Base-by-base conservation (phyloP, 106 monocot genomes). In the Agapanthus africanus region DNA sequence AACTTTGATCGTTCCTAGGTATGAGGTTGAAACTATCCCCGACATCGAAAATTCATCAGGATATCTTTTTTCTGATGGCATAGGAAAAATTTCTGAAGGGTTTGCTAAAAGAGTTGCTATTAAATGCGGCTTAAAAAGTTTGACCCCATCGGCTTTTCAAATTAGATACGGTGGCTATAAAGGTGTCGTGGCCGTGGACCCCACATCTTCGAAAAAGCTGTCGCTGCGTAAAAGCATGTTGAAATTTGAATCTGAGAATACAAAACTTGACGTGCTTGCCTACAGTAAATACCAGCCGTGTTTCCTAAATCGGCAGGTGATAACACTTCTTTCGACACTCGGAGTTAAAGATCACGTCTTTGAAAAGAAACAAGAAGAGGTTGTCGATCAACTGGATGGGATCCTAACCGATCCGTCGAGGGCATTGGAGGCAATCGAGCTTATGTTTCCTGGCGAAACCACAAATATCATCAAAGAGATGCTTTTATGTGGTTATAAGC, bases 101-200 rank as follows among this genome's bases (percentile, higher is more conserved):
- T 91, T 95, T 77, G 91, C 95, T 16, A 77, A 21, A 76, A 77
- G 49, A 74, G 95, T 95, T 32, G 81, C 91, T 1, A 61, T 34
- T 6, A 95, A 95, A 52, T 88, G 83, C 62, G 73, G 79, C 4
- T 71, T 88, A 44, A 79, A 68, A 73, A 67, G 70, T 59, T 76
- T 70, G n/a, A 82, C 73, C 35, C 86, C 94, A 18, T 91, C 95
- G 8, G 95, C 88, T 34, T 95, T 86, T 70, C 91, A 95, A 42
- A 91, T 95, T 18, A 79, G 95, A 32, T 95, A 86, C 70, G 88
- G 86, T 28, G 95, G 91, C 6, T 91, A 84, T 38, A 95, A 95
- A 75, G 95, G 95, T 37, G 88, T 95, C 57, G 95, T 95, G 0
- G 91, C 95, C 65, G 69, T 88, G 6, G 86, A 91, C 69, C 91